These are phyloP conservation scores for Vigna radiata DNA, from an alignment of 306 rosid genomes.

Conservation along the genomic window DNA sequence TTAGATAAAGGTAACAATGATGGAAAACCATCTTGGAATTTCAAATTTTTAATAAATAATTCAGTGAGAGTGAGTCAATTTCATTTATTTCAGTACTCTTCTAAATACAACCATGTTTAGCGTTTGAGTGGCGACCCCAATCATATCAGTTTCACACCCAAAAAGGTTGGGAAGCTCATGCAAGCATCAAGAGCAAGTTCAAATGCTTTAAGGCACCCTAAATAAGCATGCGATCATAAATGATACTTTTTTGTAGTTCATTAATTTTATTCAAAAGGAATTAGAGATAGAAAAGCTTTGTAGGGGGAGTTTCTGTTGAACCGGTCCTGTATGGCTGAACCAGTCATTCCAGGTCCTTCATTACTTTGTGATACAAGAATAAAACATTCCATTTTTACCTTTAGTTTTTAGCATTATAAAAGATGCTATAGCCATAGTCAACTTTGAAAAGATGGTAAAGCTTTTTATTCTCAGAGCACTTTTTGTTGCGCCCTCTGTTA, in stretches of 20 bases:
- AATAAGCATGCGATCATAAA: neutral
- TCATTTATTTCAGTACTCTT: neutral
- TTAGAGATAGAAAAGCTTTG: constrained; percentile 12
- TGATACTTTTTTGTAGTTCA: neutral
- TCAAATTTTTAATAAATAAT: neutral
- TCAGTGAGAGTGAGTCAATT: neutral
- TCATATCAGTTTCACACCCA: neutral
- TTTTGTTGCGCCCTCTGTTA: constrained; percentile 3
- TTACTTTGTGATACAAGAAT: constrained; percentile 33
- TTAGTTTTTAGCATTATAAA: constrained; percentile 12
- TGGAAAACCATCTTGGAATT: constrained; percentile 14
- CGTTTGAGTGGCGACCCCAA: neutral
- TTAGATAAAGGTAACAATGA: constrained; percentile 1
- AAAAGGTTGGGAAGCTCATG: neutral
- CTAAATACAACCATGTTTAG: neutral
- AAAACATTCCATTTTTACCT: constrained; percentile 13
- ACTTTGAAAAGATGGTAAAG: constrained; percentile 18
- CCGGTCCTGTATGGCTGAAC: neutral
- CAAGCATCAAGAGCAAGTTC: neutral
- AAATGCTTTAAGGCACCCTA: constrained; percentile 32
- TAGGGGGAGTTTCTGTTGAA: constrained; percentile 27
- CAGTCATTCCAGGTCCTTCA: constrained; percentile 31
- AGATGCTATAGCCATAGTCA: constrained; percentile 15
- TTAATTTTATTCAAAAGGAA: neutral
- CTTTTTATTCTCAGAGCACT: constrained; percentile 27